These are phyloP conservation scores for Colletotrichum australisinense DNA, from an alignment of 2,329 filamentous ascomycete species.

Conservation along the genomic window DNA sequence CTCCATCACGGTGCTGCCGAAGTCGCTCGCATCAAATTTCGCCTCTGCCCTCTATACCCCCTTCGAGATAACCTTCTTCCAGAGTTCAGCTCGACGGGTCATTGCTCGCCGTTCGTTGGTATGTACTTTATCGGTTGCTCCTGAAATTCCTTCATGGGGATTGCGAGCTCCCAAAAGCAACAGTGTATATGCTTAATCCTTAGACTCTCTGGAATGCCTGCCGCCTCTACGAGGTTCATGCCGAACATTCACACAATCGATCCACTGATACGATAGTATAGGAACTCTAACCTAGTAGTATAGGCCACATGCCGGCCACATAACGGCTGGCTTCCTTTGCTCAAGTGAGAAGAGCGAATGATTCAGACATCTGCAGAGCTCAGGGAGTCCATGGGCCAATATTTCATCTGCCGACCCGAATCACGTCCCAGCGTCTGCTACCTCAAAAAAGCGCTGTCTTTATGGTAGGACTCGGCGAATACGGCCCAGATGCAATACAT, in stretches of 20 bases:
- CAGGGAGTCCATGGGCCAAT: no score
- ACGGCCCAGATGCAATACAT: neutral
- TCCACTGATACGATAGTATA: neutral
- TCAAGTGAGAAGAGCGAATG: neutral
- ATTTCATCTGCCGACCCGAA: no score
- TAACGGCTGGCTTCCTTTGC: neutral
- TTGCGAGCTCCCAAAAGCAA: neutral
- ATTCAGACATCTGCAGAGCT: neutral
- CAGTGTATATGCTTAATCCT: neutral
- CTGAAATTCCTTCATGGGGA: neutral
- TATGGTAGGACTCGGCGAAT: neutral
- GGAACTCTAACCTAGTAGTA: neutral
- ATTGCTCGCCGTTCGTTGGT: neutral
- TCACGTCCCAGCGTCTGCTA: no score
- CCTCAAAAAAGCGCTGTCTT: neutral
- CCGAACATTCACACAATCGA: neutral
- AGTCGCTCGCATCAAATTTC: conserved; percentile 9
- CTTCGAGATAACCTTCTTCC: conserved; percentile 9
- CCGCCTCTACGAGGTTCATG: neutral
- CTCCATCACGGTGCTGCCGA: conserved; percentile 11
- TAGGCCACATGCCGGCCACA: neutral
- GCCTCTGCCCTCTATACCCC: neutral
- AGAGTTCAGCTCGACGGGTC: neutral
- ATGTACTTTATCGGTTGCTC: neutral
- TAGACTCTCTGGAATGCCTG: neutral